phyloP scores from a whole-genome alignment of 345 rosid species.

The Viola odorata region DNA sequence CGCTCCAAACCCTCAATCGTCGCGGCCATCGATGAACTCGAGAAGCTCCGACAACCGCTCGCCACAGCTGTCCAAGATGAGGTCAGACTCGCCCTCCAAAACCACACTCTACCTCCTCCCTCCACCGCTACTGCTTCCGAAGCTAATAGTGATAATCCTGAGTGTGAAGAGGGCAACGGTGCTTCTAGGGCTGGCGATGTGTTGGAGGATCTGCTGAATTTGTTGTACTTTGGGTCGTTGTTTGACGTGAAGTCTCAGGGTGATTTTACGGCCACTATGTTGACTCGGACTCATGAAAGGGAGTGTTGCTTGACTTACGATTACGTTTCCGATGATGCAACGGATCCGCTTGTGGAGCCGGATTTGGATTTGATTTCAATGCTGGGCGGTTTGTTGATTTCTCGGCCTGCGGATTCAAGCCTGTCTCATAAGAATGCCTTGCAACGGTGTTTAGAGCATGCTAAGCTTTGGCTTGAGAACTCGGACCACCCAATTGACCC shows the following conservation, averaged over 20 bases:
- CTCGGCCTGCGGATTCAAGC: conserved; percentile 75
- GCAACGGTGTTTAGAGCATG: conserved; percentile 67
- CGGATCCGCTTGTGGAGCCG: conserved; percentile 73
- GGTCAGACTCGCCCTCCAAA: conserved; percentile 36
- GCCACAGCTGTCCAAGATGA: conserved; percentile 66
- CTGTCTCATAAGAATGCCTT: conserved; percentile 77
- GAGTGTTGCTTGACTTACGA: conserved; percentile 90
- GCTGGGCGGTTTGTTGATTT: conserved; percentile 52
- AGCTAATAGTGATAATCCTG: background rate
- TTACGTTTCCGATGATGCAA: conserved; percentile 82
- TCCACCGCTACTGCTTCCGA: background rate
- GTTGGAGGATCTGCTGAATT: conserved; percentile 63
- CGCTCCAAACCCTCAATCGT: conserved; percentile 67
- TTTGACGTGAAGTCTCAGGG: conserved; percentile 79
- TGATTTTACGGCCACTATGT: conserved; percentile 70
- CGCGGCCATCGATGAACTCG: conserved; percentile 77
- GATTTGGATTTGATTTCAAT: conserved; percentile 76
- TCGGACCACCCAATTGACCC: conserved; percentile 59
- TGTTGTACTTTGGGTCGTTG: conserved; percentile 73
- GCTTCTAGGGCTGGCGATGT: background rate
- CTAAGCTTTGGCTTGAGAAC: conserved; percentile 64
- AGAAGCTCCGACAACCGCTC: conserved; percentile 72
- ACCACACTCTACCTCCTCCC: conserved; percentile 4
- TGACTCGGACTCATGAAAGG: conserved; percentile 82
- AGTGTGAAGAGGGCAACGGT: background rate